Conservation (phyloP, 129 eudicot species). For the Solidago caesia region DNA sequence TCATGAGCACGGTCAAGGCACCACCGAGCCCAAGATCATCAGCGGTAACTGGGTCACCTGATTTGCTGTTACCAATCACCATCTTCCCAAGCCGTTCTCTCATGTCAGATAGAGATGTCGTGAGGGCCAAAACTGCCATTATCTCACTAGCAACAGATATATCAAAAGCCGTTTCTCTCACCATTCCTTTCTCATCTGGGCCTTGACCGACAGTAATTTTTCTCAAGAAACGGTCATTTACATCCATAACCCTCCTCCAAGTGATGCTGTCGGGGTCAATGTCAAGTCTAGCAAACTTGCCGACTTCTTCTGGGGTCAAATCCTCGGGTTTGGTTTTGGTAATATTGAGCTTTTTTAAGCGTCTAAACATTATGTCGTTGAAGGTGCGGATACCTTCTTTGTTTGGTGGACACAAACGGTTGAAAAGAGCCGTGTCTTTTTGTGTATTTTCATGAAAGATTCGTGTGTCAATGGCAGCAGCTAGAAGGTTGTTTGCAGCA, state of each 20-base stretch:
- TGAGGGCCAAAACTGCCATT: conserved; percentile 97
- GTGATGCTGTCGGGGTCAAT: conserved; percentile 84
- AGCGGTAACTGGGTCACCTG: conserved; percentile 92
- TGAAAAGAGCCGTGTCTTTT: conserved; percentile 74
- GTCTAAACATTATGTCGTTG: conserved; percentile 76
- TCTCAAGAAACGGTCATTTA: conserved; percentile 88
- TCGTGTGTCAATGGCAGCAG: conserved; percentile 90
- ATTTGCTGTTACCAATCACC: conserved; percentile 89
- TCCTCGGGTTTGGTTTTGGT: conserved; percentile 75
- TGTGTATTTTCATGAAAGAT: conserved; percentile 92
- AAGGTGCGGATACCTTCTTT: conserved; percentile 80
- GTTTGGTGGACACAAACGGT: conserved; percentile 87
- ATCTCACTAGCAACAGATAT: conserved; percentile 98
- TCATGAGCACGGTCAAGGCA: conserved; percentile 91
- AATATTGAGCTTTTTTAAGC: conserved; percentile 81
- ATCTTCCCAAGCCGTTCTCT: conserved; percentile 95
- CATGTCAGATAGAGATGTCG: conserved; percentile 92
- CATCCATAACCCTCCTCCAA: conserved; percentile 98
- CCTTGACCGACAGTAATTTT: conserved; percentile 94
- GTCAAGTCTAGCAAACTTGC: conserved; percentile 89
- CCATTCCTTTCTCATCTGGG: conserved; percentile 95
- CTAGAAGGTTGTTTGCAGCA: conserved; percentile 95
- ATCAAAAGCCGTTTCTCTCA: conserved; percentile 91
- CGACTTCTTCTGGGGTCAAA: conserved; percentile 75
- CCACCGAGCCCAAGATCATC: conserved; percentile 98